Base-by-base conservation (phyloP, 495 filamentous ascomycete species). In the Aspergillus olivimuriae region DNA sequence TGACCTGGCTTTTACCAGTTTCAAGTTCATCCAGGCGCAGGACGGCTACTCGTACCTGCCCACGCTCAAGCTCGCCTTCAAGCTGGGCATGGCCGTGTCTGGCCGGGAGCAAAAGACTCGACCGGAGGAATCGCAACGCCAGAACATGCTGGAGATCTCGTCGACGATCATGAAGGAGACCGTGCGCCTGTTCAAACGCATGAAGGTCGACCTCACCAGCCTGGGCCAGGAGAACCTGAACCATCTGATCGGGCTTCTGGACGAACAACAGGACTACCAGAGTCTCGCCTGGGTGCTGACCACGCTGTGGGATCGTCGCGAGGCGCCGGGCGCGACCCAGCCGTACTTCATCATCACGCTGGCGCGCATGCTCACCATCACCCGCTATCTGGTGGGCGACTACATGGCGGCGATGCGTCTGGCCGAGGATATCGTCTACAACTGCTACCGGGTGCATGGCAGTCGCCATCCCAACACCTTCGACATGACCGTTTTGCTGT, bases 391-490 rank as follows among this genome's bases (percentile, higher is more conserved):
- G 23, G 48, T 53, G 1, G 60, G 53, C 26, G 63, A 66, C 17
- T 41, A 50, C 16, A 38, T 54, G 10, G 57, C 55, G 23, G 56
- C 65, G 4, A 47, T 62, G 16, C 65, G 65, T 19, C 60, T 69
- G 6, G 60, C 65, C 15, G 63, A 69, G 44, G 65, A 69, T 34
- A 63, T 66, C 19, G 63, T 69, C 4, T 69, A 69, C 53, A 69
- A 69, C 52, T 65, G 63, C 52, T 54, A 55, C 11, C 65, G 65
- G 20, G 65, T 68, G 11, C 61, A 68, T 42, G 62, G 65, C 11
- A 43, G 57, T 11, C 57, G 55, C 39, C 61, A 66, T 51, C 39
- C 55, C 17, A 58, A 44, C 38, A 64, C 65, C 22, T 34, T 66
- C 15, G 62, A 66, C 40, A 66, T 68, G 57, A 64, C 65, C 1